These are phyloP conservation scores for Oryza meridionalis DNA, from an alignment of 176 grass and related monocot species.

Conservation along the genomic window DNA sequence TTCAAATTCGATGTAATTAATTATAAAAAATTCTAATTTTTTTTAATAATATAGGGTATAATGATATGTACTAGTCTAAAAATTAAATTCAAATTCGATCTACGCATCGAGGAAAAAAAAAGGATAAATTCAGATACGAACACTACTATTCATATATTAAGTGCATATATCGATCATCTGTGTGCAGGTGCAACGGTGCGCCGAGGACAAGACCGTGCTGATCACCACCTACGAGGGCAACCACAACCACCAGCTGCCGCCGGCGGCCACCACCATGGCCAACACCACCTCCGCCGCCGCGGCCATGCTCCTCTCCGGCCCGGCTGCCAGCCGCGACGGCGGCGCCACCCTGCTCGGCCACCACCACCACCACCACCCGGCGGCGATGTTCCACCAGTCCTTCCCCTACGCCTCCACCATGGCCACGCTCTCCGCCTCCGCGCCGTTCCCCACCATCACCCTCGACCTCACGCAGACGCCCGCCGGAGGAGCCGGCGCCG, in stretches of 20 bases:
- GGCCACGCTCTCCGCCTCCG: constrained; percentile 84
- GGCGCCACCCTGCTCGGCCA: constrained; percentile 42
- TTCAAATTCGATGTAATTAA: too few species aligned
- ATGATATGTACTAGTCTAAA: too few species aligned
- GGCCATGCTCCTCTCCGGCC: constrained; percentile 87
- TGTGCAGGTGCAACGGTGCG: constrained; percentile 81
- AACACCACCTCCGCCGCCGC: constrained; percentile 73
- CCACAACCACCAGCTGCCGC: constrained; percentile 84
- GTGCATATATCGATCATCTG: background rate
- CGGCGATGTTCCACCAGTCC: constrained; percentile 60
- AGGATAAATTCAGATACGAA: too few species aligned
- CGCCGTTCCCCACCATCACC: constrained; percentile 86
- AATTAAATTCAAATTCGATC: too few species aligned
- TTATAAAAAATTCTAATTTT: too few species aligned
- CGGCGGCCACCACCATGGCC: constrained; percentile 81
- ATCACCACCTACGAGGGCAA: constrained; percentile 84
- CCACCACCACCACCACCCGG: constrained; percentile 41
- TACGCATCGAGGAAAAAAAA: too few species aligned
- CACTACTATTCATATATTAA: too few species aligned
- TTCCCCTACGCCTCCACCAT: constrained; percentile 75
- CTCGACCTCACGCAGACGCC: constrained; percentile 75
- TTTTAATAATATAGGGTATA: too few species aligned
- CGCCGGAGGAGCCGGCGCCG: constrained; percentile 1
- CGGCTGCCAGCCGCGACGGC: constrained; percentile 57
- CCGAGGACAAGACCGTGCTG: constrained; percentile 73